These are phyloP conservation scores for Carex arenaria DNA, from an alignment of 202 grass and related monocot species.

Conservation along the genomic window DNA sequence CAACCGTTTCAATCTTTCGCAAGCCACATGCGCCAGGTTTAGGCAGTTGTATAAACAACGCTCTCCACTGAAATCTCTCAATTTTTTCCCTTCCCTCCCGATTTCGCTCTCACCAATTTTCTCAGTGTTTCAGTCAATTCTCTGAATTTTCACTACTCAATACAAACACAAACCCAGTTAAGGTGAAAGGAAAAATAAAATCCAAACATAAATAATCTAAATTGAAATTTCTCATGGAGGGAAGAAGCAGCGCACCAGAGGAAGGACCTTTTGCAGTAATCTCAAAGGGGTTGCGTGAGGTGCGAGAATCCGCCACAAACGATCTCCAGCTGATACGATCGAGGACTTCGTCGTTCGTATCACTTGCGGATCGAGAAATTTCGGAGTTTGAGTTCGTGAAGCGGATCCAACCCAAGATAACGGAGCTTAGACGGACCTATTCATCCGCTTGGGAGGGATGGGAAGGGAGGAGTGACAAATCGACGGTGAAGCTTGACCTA, in stretches of 20 bases:
- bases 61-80: background rate
- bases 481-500: constrained; percentile 29
- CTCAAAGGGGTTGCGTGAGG: constrained; percentile 81
- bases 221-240: constrained; percentile 4
- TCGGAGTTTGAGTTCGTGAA: constrained; percentile 59
- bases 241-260: constrained; percentile 17
- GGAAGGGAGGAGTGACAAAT: constrained; percentile 22
- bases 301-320: constrained; percentile 55
- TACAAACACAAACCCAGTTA: constrained; percentile 15
- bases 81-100: constrained; percentile 7
- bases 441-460: constrained; percentile 35
- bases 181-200: background rate
- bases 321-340: constrained; percentile 56
- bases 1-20: background rate
- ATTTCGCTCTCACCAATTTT: background rate
- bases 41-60: background rate
- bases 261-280: constrained; percentile 48
- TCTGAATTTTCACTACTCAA: constrained; percentile 13
- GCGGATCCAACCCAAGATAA: constrained; percentile 73
- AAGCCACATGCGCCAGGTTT: background rate
- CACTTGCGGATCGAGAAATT: constrained; percentile 60
- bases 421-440: constrained; percentile 60
- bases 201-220: constrained; percentile 6
- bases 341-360: constrained; percentile 34
- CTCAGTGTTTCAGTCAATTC: background rate